Base-by-base conservation (phyloP, 768 basidiomycete species). In the Trametes villosa region DNA sequence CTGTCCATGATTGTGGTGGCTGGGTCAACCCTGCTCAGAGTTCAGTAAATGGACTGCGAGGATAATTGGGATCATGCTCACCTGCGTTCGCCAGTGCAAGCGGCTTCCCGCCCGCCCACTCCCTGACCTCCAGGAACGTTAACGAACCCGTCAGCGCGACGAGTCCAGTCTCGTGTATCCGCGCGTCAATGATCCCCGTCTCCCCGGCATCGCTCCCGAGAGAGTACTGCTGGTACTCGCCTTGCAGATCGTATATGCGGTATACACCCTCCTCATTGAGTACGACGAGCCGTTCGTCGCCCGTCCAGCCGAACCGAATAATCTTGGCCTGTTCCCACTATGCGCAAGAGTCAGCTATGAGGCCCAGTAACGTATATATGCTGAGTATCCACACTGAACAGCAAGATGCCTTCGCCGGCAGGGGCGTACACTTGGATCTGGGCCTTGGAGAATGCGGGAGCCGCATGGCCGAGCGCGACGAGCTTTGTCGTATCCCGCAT, bases 311-410 rank as follows among this genome's bases (percentile, higher is more conserved):
- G 66, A 93, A 90, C 44, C 85, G 83, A 52, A 94, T 76, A 41
- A 97, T 87, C 67, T 84, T 89, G 54, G 86, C 85, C 68, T 94
- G 88, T 59, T 96, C 95, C 96, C 96, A n/a, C 94, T 96, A n/a
- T n/a, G n/a, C n/a, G 17, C 29, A 3, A n/a, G n/a, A 15, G 68
- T n/a, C 51, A 34, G 4, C n/a, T 65, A 20, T 51, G n/a, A 61
- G 55, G 27, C 13, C n/a, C n/a, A n/a, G n/a, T n/a, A n/a, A n/a
- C 17, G 22, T 24, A n/a, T 2, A 13, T n/a, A n/a, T n/a, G n/a
- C n/a, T n/a, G n/a, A 71, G 74, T 77, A 86, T 83, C 78, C 82
- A 92, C 91, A 82, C 81, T 89, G 76, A 92, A 82, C 60, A 85
- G 68, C 41, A 90, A 71, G 38, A 88, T 74, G 30, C 81, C 85